Evolutionary conservation across 495 filamentous ascomycete species (phyloP).

Genomic region (Penicillium waksmanii): DNA sequence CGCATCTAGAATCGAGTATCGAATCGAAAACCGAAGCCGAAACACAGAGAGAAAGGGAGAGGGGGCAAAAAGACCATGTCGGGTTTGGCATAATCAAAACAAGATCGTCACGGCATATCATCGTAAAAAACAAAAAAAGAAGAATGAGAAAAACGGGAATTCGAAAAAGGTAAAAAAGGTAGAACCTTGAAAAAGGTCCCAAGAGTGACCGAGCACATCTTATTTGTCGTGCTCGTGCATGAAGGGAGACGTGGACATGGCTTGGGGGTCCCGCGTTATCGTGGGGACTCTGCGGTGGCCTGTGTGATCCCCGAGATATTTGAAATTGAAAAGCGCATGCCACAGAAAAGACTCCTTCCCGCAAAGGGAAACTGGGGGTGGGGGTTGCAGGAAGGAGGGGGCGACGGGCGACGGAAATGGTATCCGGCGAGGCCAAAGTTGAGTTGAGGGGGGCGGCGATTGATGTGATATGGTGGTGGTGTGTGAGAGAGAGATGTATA

Average conservation of each 20-base stretch:
- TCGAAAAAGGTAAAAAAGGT: background rate
- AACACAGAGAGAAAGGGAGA: background rate
- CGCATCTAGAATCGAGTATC: conserved; percentile 31
- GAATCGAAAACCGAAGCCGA: conserved; percentile 12
- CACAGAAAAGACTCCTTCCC: background rate
- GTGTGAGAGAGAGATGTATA: background rate
- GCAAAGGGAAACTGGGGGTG: background rate
- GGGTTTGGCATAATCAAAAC: conserved; percentile 18
- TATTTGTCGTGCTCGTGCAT: conserved; percentile 1
- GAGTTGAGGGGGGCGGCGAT: background rate
- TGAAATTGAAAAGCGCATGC: background rate
- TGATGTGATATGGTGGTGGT: background rate
- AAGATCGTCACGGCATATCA: conserved; percentile 43
- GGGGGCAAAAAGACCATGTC: conserved; percentile 3
- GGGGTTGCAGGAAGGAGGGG: background rate
- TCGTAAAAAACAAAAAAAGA: conserved; percentile 29
- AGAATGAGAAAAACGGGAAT: conserved; percentile 6
- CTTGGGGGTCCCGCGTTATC: background rate
- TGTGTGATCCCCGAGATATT: conserved; percentile 2
- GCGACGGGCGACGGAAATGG: background rate
- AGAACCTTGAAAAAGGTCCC: conserved; percentile 2
- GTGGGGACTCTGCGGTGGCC: background rate
- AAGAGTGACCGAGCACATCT: conserved; percentile 1
- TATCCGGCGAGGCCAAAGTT: background rate
- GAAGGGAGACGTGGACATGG: background rate